Evolutionary conservation across 495 filamentous ascomycete genomes (phyloP).

Genomic region (Aspergillus cavernicola): DNA sequence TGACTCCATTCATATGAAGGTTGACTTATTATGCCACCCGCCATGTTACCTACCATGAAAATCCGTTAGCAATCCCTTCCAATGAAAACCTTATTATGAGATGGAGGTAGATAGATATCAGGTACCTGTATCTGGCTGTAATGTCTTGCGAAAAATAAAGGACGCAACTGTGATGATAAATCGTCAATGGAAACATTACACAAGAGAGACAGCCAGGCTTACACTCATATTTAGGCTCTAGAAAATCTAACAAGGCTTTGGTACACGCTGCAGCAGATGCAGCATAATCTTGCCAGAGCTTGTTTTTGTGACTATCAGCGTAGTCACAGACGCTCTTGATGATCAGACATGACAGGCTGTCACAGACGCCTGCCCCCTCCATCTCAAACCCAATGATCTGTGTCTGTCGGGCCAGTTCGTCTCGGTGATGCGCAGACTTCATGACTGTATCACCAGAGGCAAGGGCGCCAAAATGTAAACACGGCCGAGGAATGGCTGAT

Average conservation of each 20-base stretch:
- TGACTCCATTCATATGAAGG: background rate
- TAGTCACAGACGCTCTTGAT: background rate
- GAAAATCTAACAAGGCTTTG: background rate
- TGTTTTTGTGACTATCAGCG: conserved; percentile 26
- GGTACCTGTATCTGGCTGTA: too few species aligned
- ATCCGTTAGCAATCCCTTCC: too few species aligned
- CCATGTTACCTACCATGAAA: too few species aligned
- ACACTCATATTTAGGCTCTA: background rate
- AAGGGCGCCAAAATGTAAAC: conserved; percentile 4
- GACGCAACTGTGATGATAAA: background rate
- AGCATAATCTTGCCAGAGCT: conserved; percentile 17
- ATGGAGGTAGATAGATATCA: too few species aligned
- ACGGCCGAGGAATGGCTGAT: background rate
- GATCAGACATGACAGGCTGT: background rate
- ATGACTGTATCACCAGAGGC: conserved; percentile 19
- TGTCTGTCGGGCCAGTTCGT: conserved; percentile 13
- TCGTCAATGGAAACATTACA: background rate
- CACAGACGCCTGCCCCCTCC: conserved; percentile 21
- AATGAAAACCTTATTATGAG: too few species aligned
- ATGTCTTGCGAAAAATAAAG: background rate
- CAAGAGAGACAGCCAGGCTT: background rate
- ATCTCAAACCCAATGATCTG: conserved; percentile 42
- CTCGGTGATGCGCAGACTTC: conserved; percentile 7
- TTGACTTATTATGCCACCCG: background rate
- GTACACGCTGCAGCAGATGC: conserved; percentile 12